Conservation (phyloP, 768 basidiomycete genomes). For the Candolleomyces aberdarensis region DNA sequence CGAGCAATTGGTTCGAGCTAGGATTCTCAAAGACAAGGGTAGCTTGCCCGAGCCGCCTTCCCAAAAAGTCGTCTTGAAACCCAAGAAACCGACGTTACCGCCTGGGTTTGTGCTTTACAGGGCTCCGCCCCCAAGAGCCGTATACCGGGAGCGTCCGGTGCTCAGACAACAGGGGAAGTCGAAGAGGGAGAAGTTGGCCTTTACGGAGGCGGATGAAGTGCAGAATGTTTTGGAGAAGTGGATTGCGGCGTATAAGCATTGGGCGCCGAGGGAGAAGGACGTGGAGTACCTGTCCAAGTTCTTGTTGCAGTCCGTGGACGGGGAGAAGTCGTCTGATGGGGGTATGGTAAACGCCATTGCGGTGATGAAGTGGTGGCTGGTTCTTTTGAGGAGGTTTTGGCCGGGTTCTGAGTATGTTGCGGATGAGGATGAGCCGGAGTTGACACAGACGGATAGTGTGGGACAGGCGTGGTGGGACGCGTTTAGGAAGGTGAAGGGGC, state of each 20-base stretch:
- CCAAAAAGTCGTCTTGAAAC: constrained; percentile 55
- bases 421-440: constrained; percentile 31
- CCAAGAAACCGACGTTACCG: constrained; percentile 38
- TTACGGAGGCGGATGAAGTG: constrained; percentile 69
- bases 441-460: constrained; percentile 37
- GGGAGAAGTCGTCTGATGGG: constrained; percentile 48
- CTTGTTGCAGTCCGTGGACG: constrained; percentile 64
- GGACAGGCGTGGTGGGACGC: constrained; percentile 81
- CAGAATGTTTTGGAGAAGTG: constrained; percentile 70
- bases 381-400: constrained; percentile 65
- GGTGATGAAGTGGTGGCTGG: constrained; percentile 81
- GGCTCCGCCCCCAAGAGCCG: constrained; percentile 56
- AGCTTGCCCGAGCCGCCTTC: constrained; percentile 34
- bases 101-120: constrained; percentile 40
- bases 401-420: constrained; percentile 45
- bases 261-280: constrained; percentile 71
- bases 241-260: constrained; percentile 61
- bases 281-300: constrained; percentile 73
- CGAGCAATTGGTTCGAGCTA: constrained; percentile 66
- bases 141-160: constrained; percentile 43
- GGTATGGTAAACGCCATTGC: constrained; percentile 67
- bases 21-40: constrained; percentile 45
- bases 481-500: constrained; percentile 64
- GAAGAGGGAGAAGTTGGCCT: constrained; percentile 53
- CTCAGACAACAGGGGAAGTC: constrained; percentile 58